Conservation (phyloP, 1,284 basidiomycete species). For the Moniliophthora roreri region DNA sequence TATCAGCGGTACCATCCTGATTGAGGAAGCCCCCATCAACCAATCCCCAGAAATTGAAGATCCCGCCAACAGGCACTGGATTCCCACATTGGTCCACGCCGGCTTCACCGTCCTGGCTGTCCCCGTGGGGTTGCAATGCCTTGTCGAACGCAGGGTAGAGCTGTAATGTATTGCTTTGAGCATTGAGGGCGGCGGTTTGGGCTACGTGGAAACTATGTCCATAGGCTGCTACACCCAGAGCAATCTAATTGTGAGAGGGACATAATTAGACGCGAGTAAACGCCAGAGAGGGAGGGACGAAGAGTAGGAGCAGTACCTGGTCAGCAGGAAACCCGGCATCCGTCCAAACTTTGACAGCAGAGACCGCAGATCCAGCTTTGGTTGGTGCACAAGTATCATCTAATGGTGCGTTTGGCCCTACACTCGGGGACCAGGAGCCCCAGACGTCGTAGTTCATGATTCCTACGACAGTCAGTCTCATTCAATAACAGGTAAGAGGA, state of each 20-base stretch:
- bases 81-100: conserved; percentile 57
- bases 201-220: conserved; percentile 60
- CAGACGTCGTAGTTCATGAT: conserved; percentile 91
- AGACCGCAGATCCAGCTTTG: conserved; percentile 74
- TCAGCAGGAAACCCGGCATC: conserved; percentile 73
- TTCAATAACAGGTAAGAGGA: background rate
- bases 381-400: conserved; percentile 71
- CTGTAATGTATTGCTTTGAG: conserved; percentile 30
- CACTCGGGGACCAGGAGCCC: conserved; percentile 51
- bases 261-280: background rate
- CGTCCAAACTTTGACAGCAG: conserved; percentile 75
- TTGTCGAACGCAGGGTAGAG: conserved; percentile 53
- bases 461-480: conserved; percentile 12
- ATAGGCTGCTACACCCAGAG: conserved; percentile 79
- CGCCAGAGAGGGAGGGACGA: background rate
- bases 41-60: conserved; percentile 63
- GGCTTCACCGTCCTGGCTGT: conserved; percentile 40
- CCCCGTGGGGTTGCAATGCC: conserved; percentile 45
- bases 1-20: conserved; percentile 46
- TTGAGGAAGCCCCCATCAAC: conserved; percentile 53
- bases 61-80: conserved; percentile 19
- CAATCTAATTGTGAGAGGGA: conserved; percentile 25
- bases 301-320: conserved; percentile 30
- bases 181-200: conserved; percentile 37
- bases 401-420: conserved; percentile 70